phyloP scores from a whole-genome alignment of 768 basidiomycete species.

The Amanita polypyramis region DNA sequence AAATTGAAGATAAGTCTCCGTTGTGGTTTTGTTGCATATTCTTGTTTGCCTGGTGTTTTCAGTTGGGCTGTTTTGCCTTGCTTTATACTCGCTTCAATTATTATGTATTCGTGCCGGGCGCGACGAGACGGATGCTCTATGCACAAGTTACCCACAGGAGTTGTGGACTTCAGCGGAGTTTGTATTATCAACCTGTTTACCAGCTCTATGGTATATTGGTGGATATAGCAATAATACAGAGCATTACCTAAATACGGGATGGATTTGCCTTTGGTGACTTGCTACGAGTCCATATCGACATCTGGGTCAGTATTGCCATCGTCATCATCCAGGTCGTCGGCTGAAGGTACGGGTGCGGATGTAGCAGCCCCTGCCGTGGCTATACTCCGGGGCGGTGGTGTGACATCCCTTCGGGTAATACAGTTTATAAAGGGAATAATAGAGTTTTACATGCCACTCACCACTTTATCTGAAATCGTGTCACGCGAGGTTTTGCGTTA shows the following conservation, averaged over 20 bases:
- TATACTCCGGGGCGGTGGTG: slow-evolving; percentile 34
- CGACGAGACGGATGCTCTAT: no score
- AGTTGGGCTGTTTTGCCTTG: no score
- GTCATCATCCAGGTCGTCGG: slow-evolving; percentile 46
- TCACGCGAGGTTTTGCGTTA: slow-evolving; percentile 87
- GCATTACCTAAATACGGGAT: background rate
- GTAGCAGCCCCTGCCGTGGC: slow-evolving; percentile 50
- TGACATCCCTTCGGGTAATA: slow-evolving; percentile 55
- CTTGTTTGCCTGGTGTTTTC: no score
- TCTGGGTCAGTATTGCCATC: background rate
- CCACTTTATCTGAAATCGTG: slow-evolving; percentile 87
- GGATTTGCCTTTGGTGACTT: background rate
- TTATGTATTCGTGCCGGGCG: no score
- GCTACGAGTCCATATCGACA: background rate
- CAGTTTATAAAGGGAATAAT: background rate
- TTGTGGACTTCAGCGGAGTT: no score
- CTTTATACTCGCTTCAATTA: no score
- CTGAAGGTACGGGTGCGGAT: slow-evolving; percentile 66
- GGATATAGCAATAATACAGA: background rate
- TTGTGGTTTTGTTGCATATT: no score
- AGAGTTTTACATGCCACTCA: slow-evolving; percentile 21
- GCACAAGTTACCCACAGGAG: no score
- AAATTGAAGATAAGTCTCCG: no score
- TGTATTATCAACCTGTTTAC: no score
- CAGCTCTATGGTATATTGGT: background rate